These are phyloP conservation scores for Boletus vermiculosoides DNA, from an alignment of 768 basidiomycete genomes.

Conservation along the genomic window DNA sequence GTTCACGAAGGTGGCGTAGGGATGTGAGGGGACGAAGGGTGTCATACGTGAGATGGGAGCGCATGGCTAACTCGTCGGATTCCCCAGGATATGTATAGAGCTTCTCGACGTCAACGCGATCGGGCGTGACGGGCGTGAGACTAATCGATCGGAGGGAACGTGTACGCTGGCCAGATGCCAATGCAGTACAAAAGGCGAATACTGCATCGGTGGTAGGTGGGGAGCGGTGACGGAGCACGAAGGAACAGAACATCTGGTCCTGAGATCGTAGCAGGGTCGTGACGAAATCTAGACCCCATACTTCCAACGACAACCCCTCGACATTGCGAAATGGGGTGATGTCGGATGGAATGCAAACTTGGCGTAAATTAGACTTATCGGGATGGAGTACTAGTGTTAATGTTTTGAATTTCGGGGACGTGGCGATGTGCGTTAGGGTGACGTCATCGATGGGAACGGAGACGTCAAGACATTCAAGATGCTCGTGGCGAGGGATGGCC, in stretches of 20 bases:
- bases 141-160: not conserved
- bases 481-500: not conserved
- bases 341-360: not conserved
- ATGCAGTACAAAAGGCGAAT: not conserved
- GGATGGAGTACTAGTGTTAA: not conserved
- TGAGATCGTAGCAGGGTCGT: not conserved
- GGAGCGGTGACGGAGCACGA: not conserved
- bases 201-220: not conserved
- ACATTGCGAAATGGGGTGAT: not conserved
- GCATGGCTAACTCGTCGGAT: not conserved
- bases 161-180: not conserved
- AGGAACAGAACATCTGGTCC: not conserved
- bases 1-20: not conserved
- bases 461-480: not conserved
- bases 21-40: not conserved
- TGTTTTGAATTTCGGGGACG: not conserved
- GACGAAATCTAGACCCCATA: not conserved
- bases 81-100: not conserved
- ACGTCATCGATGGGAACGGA: not conserved
- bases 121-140: not conserved
- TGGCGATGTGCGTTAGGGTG: not conserved
- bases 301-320: not conserved
- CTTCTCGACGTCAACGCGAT: no score
- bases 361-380: not conserved
- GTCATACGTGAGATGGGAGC: not conserved